These are phyloP conservation scores for Penicillium dipodomyicola DNA, from an alignment of 495 filamentous ascomycete genomes.

Conservation along the genomic window DNA sequence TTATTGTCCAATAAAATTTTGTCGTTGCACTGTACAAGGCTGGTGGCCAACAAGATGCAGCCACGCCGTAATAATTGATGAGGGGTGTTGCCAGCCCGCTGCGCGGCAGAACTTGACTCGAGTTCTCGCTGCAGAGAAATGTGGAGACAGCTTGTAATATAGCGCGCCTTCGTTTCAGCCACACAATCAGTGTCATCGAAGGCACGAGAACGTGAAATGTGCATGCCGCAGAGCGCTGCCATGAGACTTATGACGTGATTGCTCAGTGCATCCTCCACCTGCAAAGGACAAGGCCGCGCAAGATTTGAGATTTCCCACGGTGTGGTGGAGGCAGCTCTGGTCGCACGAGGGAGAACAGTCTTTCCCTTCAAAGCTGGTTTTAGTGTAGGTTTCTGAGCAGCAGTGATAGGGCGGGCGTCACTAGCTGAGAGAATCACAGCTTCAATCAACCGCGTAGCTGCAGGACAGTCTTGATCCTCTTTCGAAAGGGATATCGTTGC, in stretches of 20 bases:
- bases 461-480: slow-evolving; percentile 33
- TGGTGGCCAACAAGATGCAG: slow-evolving; percentile 37
- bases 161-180: slow-evolving; percentile 27
- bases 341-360: slow-evolving; percentile 12
- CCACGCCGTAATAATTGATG: slow-evolving; percentile 38
- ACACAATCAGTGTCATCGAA: slow-evolving; percentile 11
- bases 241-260: slow-evolving; percentile 45
- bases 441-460: slow-evolving; percentile 42
- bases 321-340: slow-evolving; percentile 20
- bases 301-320: background rate
- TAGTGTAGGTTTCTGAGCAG: background rate
- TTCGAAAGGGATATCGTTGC: slow-evolving; percentile 44
- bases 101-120: slow-evolving; percentile 8
- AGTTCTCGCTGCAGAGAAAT: slow-evolving; percentile 30
- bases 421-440: slow-evolving; percentile 37
- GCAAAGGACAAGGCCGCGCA: slow-evolving; percentile 35
- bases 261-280: slow-evolving; percentile 43
- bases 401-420: slow-evolving; percentile 13
- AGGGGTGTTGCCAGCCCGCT: slow-evolving; percentile 15
- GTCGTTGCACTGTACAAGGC: slow-evolving; percentile 36
- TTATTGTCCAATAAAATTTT: slow-evolving; percentile 11
- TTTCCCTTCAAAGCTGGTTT: background rate
- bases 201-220: slow-evolving; percentile 37
- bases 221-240: slow-evolving; percentile 44
- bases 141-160: slow-evolving; percentile 28